Conservation (phyloP, 139 green algal genomes). For the Coelastrella sp. region DNA sequence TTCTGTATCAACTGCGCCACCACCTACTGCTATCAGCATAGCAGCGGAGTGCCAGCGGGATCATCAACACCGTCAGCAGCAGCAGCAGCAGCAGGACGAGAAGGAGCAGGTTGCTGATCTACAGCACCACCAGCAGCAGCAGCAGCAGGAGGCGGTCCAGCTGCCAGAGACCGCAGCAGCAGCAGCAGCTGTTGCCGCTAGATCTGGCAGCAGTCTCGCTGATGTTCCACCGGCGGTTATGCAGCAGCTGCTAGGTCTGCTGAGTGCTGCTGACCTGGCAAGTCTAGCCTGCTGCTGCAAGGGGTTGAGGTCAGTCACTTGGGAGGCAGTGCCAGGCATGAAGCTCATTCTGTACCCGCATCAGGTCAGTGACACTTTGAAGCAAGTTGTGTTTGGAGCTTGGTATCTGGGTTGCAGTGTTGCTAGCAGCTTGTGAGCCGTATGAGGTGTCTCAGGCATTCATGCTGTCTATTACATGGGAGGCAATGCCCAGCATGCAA, state of each 20-base stretch:
- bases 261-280: constrained; percentile 52
- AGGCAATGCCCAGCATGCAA: too few species aligned
- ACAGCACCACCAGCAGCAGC: neutral
- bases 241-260: constrained; percentile 29
- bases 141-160: neutral
- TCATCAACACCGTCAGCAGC: neutral
- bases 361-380: constrained; percentile 50
- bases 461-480: too few species aligned
- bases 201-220: constrained; percentile 13
- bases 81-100: constrained; percentile 4
- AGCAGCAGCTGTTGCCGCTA: neutral
- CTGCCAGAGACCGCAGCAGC: neutral
- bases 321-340: constrained; percentile 68
- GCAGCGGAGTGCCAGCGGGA: too few species aligned
- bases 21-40: constrained; percentile 3
- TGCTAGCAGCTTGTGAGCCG: too few species aligned
- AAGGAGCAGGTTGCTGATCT: neutral
- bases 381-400: too few species aligned
- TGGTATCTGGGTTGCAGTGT: too few species aligned
- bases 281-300: constrained; percentile 52
- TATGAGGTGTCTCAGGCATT: too few species aligned
- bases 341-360: constrained; percentile 75
- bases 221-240: constrained; percentile 53
- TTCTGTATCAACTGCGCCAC: constrained; percentile 24
- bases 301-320: constrained; percentile 46